These are phyloP conservation scores for Monilinia fructigena DNA, from an alignment of 2,329 filamentous ascomycete genomes.

Conservation along the genomic window DNA sequence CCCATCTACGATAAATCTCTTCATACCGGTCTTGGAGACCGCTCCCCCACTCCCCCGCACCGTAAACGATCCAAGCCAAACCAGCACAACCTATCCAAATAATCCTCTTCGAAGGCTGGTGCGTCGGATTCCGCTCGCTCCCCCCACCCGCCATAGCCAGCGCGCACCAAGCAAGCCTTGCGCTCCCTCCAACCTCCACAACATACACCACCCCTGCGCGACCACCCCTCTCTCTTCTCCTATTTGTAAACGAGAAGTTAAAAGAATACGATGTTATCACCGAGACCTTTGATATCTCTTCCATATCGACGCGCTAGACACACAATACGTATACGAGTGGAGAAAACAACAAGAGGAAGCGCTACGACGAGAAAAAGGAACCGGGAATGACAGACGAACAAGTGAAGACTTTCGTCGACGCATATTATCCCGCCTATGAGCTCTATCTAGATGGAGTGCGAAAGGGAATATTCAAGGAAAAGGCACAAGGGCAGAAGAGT, in stretches of 20 bases:
- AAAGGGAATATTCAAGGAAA: conserved; percentile 46
- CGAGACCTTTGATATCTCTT: conserved; percentile 58
- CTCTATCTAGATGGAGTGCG: conserved; percentile 51
- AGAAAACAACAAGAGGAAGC: conserved; percentile 62
- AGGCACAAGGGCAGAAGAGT: conserved; percentile 18
- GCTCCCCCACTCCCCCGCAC: conserved; percentile 52
- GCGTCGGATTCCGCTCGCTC: conserved; percentile 64
- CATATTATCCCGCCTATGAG: conserved; percentile 56
- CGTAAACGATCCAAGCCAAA: conserved; percentile 41
- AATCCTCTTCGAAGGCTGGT: conserved; percentile 72
- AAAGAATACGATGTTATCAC: conserved; percentile 59
- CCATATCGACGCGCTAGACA: conserved; percentile 62
- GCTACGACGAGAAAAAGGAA: conserved; percentile 55
- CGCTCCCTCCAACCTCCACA: conserved; percentile 35
- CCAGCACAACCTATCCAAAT: conserved; percentile 43
- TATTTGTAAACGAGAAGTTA: conserved; percentile 59
- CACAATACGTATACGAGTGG: conserved; percentile 66
- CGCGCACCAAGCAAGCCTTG: conserved; percentile 42
- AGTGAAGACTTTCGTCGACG: conserved; percentile 64
- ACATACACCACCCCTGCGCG: conserved; percentile 37
- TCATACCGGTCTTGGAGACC: conserved; percentile 63
- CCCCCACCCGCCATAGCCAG: conserved; percentile 45
- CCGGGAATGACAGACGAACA: conserved; percentile 66
- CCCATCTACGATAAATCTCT: conserved; percentile 67
- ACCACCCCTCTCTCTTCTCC: conserved; percentile 55